Evolutionary conservation across 805 yeast species (phyloP), one percentile per base, ranked within the genome.

Genomic region (Starmerella tilneyi): DNA sequence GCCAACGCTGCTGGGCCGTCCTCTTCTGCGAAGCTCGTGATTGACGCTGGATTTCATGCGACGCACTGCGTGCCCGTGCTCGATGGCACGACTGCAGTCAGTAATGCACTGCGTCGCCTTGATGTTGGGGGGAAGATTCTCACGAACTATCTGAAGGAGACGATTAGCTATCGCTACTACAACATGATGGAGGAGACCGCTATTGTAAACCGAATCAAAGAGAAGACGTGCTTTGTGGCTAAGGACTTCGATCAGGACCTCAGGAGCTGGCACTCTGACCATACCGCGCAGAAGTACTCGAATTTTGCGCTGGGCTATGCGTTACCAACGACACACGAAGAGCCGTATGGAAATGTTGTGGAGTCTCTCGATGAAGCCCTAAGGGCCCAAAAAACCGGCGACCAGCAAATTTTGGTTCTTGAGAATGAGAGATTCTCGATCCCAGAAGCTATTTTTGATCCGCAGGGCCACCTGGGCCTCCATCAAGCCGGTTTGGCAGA

Each of bases 181-280:
- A 89, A 92, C 58, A 86, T 92, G 54, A 78, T 84, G 59, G 96
- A 92, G 49, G 99, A 94, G 62, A 80, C 94, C 0, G 68, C 82
- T 2, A 64, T 92, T 38, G 79, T 92, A 40, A 84, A 86, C 58
- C 78, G 81, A 39, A 82, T 94, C 53, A 92, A 92, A 58, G 96
- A 88, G 58, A 68, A 73, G 48, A 66, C 89, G 29, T 72, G 84
- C 61, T 78, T 75, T 67, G 75, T 84, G n/a, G 76, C 89, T 0
- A 50, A 54, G 17, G 75, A 82, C 55, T 84, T 77, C 55, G 64
- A 62, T 19, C 55, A 59, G 17, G 73, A 76, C 17, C 59, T 80
- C 41, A 65, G 69, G 31, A 50, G 61, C 9, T 62, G 67, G 52
- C 67, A 60, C n/a, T 23, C 43, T 19, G 55, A 43, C 31, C 44